These are phyloP conservation scores for Rhazya stricta DNA, from an alignment of 257 asterid genomes.

Conservation along the genomic window DNA sequence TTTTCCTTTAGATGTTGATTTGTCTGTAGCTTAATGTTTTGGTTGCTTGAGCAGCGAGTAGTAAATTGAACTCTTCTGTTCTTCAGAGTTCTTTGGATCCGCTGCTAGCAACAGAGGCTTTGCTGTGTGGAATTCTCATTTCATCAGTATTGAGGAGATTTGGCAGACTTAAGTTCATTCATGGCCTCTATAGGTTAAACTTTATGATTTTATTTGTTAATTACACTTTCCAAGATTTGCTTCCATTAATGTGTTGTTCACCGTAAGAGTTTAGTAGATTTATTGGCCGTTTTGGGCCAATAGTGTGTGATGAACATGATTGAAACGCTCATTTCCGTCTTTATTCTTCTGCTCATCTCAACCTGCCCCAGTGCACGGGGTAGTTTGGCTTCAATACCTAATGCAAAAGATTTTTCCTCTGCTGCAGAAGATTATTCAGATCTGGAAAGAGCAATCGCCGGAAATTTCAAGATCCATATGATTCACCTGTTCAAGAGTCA, in stretches of 20 bases:
- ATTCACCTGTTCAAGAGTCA: constrained; percentile 32
- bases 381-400: not conserved
- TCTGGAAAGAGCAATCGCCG: constrained; percentile 25
- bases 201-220: not conserved
- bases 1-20: not conserved
- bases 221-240: not conserved
- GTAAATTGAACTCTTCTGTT: constrained; percentile 13
- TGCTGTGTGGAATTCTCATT: constrained; percentile 49
- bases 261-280: not conserved
- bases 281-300: not conserved
- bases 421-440: constrained; percentile 48
- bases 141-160: constrained; percentile 42
- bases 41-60: not conserved
- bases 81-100: constrained; percentile 76
- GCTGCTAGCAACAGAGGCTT: constrained; percentile 64
- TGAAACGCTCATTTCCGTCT: not conserved
- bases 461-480: constrained; percentile 25
- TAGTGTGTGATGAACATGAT: not conserved
- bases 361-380: not conserved
- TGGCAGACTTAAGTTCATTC: constrained; percentile 40
- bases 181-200: constrained; percentile 51
- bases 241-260: not conserved
- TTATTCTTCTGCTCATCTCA: not conserved
- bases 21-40: not conserved
- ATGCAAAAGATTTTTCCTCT: constrained; percentile 14